Percentiles rank a stretch among this genome's conserved stretches.
phyloP scores from a whole-genome alignment of 148 eudicot species.

The Vaccinium vitisidaea region DNA sequence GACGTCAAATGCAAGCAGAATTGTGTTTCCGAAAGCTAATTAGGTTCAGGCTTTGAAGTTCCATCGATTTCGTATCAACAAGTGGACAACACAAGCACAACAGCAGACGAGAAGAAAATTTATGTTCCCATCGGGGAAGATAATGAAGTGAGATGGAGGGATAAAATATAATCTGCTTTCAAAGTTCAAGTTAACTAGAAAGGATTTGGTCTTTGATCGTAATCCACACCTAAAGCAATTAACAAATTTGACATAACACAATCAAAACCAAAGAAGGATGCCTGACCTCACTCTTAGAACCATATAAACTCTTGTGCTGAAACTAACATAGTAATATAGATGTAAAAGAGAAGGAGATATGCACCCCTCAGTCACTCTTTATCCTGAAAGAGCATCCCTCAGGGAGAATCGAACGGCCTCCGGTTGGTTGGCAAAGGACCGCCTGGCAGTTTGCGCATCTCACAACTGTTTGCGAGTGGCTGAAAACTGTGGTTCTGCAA shows the following conservation, averaged over 20 bases:
- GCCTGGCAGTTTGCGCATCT: constrained; percentile 26
- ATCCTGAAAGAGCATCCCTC: constrained; percentile 33
- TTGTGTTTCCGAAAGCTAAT: neutral
- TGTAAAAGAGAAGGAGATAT: neutral
- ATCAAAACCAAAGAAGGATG: neutral
- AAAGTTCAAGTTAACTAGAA: neutral
- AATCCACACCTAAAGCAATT: neutral
- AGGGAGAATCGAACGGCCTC: constrained; percentile 26
- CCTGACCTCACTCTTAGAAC: neutral
- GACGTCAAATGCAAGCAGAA: neutral
- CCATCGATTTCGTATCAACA: neutral
- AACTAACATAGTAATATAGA: neutral
- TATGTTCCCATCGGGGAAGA: neutral
- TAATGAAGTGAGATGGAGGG: neutral
- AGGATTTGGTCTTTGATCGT: neutral
- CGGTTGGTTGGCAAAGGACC: constrained; percentile 25
- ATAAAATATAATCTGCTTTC: neutral
- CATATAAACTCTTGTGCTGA: neutral
- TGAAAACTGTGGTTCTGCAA: constrained; percentile 29
- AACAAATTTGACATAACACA: neutral
- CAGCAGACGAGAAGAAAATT: neutral
- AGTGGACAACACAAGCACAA: neutral
- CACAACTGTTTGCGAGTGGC: constrained; percentile 26
- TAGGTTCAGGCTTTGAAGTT: neutral
- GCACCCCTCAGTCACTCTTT: constrained; percentile 19